These are phyloP conservation scores for Adiantum capillusveneris DNA, from an alignment of 75 land plant species.

Conservation along the genomic window DNA sequence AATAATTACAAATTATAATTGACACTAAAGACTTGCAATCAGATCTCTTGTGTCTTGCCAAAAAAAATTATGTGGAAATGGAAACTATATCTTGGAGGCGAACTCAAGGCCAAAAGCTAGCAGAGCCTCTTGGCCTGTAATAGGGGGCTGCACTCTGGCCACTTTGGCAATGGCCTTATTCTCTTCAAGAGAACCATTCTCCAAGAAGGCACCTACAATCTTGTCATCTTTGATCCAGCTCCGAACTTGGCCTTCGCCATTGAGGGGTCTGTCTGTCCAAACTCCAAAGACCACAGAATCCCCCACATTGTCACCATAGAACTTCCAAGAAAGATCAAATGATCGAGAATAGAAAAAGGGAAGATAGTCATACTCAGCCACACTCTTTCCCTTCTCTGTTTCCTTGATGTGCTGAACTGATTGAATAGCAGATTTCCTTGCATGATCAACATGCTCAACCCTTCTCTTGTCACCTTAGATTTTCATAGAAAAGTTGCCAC, in stretches of 20 bases:
- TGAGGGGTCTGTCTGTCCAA: constrained; percentile 48
- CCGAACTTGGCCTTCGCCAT: constrained; percentile 62
- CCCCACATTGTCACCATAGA: constrained; percentile 95
- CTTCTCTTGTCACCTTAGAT: constrained; percentile 67
- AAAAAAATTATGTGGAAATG: too few relatives aligned
- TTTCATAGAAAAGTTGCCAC: constrained; percentile 90
- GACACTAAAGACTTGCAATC: too few relatives aligned
- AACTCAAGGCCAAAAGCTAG: constrained; percentile 25
- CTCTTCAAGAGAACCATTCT: constrained; percentile 85
- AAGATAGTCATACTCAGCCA: constrained; percentile 85
- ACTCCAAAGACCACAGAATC: constrained; percentile 76
- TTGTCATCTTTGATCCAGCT: constrained; percentile 95
- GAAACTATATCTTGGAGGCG: constrained; percentile 31
- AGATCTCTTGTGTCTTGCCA: too few relatives aligned
- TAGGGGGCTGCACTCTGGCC: constrained; percentile 69
- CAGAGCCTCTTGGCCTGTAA: constrained; percentile 42
- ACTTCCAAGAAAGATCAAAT: constrained; percentile 95
- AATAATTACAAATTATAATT: too few relatives aligned
- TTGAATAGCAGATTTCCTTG: constrained; percentile 94
- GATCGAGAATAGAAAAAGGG: constrained; percentile 95
- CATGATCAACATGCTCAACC: constrained; percentile 97
- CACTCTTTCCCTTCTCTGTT: constrained; percentile 49
- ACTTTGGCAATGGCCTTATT: constrained; percentile 91
- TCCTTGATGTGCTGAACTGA: constrained; percentile 99
- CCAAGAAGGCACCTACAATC: constrained; percentile 79